These are phyloP conservation scores for Hymenochaete sp. DNA, from an alignment of 1,284 basidiomycete genomes.

Conservation along the genomic window DNA sequence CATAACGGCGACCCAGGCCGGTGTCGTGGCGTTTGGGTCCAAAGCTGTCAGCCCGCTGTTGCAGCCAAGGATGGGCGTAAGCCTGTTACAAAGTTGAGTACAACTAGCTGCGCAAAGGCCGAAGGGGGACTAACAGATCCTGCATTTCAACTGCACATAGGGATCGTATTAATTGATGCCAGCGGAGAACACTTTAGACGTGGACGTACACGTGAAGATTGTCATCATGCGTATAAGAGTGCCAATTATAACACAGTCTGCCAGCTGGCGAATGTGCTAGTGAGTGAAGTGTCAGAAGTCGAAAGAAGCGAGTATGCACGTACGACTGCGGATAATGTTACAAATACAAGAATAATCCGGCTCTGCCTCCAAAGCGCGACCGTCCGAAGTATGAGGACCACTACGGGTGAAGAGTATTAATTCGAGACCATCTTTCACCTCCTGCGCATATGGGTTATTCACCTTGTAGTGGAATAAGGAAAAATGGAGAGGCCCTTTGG, in stretches of 20 bases:
- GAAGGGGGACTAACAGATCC: not conserved
- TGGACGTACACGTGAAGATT: constrained; percentile 1
- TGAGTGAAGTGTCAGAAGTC: not conserved
- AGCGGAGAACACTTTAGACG: constrained; percentile 1
- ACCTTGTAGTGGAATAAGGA: constrained; percentile 14
- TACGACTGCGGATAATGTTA: constrained; percentile 5
- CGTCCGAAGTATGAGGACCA: constrained; percentile 13
- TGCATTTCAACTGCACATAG: not conserved
- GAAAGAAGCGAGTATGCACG: not conserved
- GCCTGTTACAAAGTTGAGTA: not conserved
- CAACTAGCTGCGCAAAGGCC: not conserved
- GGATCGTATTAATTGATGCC: not conserved
- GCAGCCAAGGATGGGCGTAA: constrained; percentile 9
- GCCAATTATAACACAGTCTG: not conserved
- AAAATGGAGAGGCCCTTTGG: constrained; percentile 9
- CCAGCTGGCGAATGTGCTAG: not conserved
- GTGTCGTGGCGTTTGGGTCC: constrained; percentile 11
- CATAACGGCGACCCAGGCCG: constrained; percentile 12
- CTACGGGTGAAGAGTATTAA: not conserved
- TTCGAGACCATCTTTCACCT: not conserved
- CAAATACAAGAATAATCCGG: constrained; percentile 5
- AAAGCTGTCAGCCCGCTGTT: constrained; percentile 10
- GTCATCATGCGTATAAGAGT: constrained; percentile 2
- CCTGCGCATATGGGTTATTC: not conserved
- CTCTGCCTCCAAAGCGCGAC: constrained; percentile 13